These are phyloP conservation scores for Cucurbita ficifolia DNA, from an alignment of 306 rosid genomes.

Conservation along the genomic window DNA sequence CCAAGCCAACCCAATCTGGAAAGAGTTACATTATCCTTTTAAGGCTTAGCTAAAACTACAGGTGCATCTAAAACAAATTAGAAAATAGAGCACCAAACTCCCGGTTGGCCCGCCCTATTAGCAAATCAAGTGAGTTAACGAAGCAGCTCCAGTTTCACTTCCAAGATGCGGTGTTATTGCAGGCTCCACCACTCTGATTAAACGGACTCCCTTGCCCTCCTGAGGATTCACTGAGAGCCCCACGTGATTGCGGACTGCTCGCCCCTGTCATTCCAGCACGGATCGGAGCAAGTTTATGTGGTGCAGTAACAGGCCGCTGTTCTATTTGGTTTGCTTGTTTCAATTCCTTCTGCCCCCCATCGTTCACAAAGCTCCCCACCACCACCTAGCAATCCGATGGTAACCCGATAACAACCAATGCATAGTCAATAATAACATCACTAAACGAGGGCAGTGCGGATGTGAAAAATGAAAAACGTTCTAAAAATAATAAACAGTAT, in stretches of 20 bases:
- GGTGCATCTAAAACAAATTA: background rate
- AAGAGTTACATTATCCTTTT: background rate
- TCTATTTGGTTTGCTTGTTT: constrained; percentile 21
- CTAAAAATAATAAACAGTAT: background rate
- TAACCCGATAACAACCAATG: background rate
- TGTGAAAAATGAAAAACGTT: background rate
- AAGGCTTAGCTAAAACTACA: background rate
- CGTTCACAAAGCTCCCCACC: constrained; percentile 34
- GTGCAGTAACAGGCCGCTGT: background rate
- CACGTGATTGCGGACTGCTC: constrained; percentile 24
- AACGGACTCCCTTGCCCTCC: constrained; percentile 34
- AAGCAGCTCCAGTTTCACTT: constrained; percentile 23
- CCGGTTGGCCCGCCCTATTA: background rate
- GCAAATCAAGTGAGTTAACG: background rate
- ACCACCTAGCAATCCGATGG: constrained; percentile 36
- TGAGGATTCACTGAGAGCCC: constrained; percentile 31
- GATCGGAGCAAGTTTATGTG: constrained; percentile 13
- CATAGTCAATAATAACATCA: background rate
- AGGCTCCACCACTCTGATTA: constrained; percentile 23
- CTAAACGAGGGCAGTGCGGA: background rate
- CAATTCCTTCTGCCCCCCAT: constrained; percentile 29
- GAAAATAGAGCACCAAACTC: constrained; percentile 2
- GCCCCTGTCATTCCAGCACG: constrained; percentile 26
- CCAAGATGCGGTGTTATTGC: constrained; percentile 53
- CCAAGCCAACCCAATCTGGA: background rate